phyloP scores from a whole-genome alignment of 208 protist genomes.

The Leishmania braziliensis region DNA sequence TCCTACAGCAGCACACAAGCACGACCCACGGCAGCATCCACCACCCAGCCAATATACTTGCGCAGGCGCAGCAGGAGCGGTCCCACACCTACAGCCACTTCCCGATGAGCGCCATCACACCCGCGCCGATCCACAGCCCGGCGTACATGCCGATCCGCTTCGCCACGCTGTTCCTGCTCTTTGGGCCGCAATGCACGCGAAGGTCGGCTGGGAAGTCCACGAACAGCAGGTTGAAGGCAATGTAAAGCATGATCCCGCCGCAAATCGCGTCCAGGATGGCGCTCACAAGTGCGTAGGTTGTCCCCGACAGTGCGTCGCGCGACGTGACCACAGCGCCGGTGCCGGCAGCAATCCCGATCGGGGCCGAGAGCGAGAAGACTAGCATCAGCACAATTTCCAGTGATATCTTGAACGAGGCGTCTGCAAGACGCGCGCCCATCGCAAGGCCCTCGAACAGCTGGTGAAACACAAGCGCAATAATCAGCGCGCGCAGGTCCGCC shows the following conservation, averaged over 20 bases:
- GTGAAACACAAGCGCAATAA: constrained; percentile 67
- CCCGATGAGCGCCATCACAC: constrained; percentile 45
- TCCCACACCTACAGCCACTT: constrained; percentile 38
- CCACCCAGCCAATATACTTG: not conserved
- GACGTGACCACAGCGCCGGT: constrained; percentile 28
- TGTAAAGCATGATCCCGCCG: constrained; percentile 76
- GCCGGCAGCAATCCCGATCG: constrained; percentile 43
- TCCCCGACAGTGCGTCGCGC: constrained; percentile 25
- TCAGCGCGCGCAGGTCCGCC: constrained; percentile 32
- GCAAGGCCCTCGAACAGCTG: constrained; percentile 76
- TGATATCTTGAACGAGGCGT: constrained; percentile 41
- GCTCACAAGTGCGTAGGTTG: constrained; percentile 37
- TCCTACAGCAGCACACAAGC: not conserved
- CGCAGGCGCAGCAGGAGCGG: not conserved
- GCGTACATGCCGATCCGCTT: constrained; percentile 35
- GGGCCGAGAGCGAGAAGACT: constrained; percentile 57
- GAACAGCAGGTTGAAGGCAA: constrained; percentile 65
- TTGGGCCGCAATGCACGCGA: constrained; percentile 27
- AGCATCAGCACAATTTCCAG: constrained; percentile 43
- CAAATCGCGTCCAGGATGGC: constrained; percentile 58
- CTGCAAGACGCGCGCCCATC: constrained; percentile 56
- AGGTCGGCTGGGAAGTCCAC: constrained; percentile 61
- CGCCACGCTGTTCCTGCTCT: not conserved
- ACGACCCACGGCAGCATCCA: not conserved
- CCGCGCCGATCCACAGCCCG: constrained; percentile 49